phyloP scores from a whole-genome alignment of 352 stramenopile species.

The Pythium apleroticum region DNA sequence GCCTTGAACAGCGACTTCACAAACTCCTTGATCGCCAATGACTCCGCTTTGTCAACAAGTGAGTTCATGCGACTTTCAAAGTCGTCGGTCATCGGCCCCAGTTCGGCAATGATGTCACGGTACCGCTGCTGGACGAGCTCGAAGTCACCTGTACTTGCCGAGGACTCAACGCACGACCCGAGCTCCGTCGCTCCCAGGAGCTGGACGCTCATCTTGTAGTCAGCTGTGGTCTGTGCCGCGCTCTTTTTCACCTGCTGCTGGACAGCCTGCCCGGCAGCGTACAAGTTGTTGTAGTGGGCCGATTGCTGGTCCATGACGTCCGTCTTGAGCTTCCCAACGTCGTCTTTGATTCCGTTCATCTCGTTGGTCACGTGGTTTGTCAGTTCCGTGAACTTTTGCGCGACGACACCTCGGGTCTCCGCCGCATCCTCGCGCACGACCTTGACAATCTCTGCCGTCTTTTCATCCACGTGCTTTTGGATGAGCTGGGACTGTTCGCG shows the following conservation, averaged over 20 bases:
- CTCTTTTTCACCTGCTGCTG: background rate
- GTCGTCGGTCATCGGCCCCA: too few species aligned
- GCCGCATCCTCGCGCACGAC: background rate
- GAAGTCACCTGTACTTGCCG: too few species aligned
- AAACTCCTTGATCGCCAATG: too few species aligned
- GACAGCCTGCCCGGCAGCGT: background rate
- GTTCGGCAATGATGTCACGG: too few species aligned
- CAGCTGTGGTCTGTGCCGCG: background rate
- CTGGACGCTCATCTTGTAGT: too few species aligned
- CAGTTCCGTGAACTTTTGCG: background rate
- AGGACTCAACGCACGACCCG: too few species aligned
- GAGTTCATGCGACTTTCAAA: too few species aligned
- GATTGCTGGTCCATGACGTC: background rate
- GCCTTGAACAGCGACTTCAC: too few species aligned
- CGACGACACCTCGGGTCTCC: background rate
- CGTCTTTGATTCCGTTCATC: constrained; percentile 8
- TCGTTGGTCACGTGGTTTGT: constrained; percentile 6
- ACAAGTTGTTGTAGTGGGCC: background rate
- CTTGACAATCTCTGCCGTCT: constrained; percentile 8
- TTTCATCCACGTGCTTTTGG: constrained; percentile 11
- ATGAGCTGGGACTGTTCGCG: constrained; percentile 6
- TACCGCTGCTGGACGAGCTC: too few species aligned
- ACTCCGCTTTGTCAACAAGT: too few species aligned
- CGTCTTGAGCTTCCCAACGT: background rate
- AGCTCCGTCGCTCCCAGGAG: too few species aligned